phyloP scores from a whole-genome alignment of 2,329 filamentous ascomycete species.

The Alternaria sp. region DNA sequence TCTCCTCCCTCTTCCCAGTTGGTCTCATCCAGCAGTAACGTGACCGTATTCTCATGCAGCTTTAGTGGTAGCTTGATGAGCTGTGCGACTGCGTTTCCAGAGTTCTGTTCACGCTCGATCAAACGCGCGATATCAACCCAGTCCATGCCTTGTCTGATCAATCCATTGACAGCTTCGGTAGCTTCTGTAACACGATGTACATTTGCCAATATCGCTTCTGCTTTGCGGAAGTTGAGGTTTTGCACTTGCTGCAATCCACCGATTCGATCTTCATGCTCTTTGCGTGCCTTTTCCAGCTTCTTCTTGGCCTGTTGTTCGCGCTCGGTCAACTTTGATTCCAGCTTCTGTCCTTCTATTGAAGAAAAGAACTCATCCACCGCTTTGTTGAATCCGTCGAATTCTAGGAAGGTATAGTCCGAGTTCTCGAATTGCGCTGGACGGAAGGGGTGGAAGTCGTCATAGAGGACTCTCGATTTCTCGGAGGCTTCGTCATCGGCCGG shows the following conservation, averaged over 20 bases:
- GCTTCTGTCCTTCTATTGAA: slow-evolving; percentile 89
- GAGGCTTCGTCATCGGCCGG: slow-evolving; percentile 51
- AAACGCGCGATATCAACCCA: slow-evolving; percentile 91
- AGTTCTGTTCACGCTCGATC: slow-evolving; percentile 83
- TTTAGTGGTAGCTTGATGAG: slow-evolving; percentile 88
- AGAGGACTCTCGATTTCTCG: slow-evolving; percentile 64
- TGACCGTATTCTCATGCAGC: slow-evolving; percentile 86
- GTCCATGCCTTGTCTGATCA: slow-evolving; percentile 95
- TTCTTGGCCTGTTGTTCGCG: slow-evolving; percentile 79
- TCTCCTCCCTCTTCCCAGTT: slow-evolving; percentile 68
- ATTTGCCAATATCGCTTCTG: slow-evolving; percentile 88
- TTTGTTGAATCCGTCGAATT: slow-evolving; percentile 86
- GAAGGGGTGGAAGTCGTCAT: slow-evolving; percentile 96
- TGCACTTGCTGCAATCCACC: slow-evolving; percentile 83
- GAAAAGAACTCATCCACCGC: slow-evolving; percentile 98
- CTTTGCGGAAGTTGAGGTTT: slow-evolving; percentile 83
- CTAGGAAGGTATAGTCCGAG: slow-evolving; percentile 69
- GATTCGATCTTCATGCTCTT: slow-evolving; percentile 84
- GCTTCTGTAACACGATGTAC: slow-evolving; percentile 90
- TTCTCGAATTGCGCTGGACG: slow-evolving; percentile 80
- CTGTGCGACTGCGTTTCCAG: slow-evolving; percentile 82
- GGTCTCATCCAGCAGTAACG: slow-evolving; percentile 76
- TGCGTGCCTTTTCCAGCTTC: slow-evolving; percentile 82
- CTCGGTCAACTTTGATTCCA: slow-evolving; percentile 83
- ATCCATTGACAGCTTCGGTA: slow-evolving; percentile 86